phyloP scores from a whole-genome alignment of 2,329 filamentous ascomycete genomes.

The Fusarium pseudograminearum region DNA sequence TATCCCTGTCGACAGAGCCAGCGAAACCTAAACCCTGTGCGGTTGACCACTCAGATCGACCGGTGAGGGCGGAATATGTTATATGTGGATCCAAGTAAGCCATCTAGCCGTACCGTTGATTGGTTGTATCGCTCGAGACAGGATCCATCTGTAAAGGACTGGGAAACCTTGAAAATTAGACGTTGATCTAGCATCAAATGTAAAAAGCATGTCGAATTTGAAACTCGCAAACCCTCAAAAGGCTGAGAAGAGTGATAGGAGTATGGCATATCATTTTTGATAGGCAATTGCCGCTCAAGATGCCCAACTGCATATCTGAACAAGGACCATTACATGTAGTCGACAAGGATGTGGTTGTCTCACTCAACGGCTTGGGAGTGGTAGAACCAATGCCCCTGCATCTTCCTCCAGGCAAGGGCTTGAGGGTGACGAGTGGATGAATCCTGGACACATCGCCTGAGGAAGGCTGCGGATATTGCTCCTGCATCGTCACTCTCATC shows the following conservation, averaged over 20 bases:
- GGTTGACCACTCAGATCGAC: conserved; percentile 23
- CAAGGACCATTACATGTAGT: conserved; percentile 29
- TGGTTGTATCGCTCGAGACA: conserved; percentile 12
- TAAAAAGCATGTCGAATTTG: background rate
- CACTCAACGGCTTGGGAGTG: conserved; percentile 26
- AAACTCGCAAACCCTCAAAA: conserved; percentile 8
- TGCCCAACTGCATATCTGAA: conserved; percentile 10
- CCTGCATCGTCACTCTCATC: conserved; percentile 26
- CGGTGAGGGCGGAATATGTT: conserved; percentile 31
- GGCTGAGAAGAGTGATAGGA: background rate
- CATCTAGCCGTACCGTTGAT: background rate
- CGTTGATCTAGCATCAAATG: conserved; percentile 17
- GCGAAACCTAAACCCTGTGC: conserved; percentile 3
- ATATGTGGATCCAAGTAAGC: conserved; percentile 16
- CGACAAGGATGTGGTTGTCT: conserved; percentile 19
- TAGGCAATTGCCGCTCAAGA: background rate
- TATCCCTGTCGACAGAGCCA: background rate
- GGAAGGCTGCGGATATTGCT: conserved; percentile 29
- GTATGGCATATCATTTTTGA: background rate
- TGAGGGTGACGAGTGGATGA: conserved; percentile 30
- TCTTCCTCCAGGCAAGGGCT: conserved; percentile 26
- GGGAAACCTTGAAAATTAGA: conserved; percentile 21
- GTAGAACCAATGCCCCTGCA: conserved; percentile 32
- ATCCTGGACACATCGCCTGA: conserved; percentile 16
- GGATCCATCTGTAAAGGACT: conserved; percentile 15